phyloP scores from a whole-genome alignment of 805 yeast species.

The Ogataea methanolica region DNA sequence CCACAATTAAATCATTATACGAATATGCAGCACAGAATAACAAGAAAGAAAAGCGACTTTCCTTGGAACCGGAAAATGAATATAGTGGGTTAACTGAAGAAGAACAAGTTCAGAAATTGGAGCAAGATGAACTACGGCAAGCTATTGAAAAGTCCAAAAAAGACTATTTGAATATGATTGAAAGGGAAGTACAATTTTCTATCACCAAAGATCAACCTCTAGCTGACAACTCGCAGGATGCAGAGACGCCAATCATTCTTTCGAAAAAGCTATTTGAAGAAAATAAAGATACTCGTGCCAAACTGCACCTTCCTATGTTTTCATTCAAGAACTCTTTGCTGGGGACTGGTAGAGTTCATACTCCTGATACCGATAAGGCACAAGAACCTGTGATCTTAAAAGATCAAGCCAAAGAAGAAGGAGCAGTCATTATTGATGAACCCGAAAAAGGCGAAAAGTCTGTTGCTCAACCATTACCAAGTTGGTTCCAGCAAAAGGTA shows the following conservation, averaged over 20 bases:
- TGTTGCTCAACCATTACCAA: conserved; percentile 14
- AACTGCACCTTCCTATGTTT: conserved; percentile 10
- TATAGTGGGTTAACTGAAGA: conserved; percentile 8
- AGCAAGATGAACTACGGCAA: conserved; percentile 30
- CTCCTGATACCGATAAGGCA: not conserved
- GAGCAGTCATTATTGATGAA: not conserved
- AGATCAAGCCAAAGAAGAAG: not conserved
- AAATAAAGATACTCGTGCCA: conserved; percentile 5
- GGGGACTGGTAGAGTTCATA: not conserved
- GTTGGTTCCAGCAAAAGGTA: conserved; percentile 15
- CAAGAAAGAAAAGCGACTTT: conserved; percentile 3
- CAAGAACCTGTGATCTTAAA: not conserved
- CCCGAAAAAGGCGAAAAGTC: not conserved
- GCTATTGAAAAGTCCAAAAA: conserved; percentile 46
- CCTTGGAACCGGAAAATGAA: not conserved
- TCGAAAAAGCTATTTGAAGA: conserved; percentile 16
- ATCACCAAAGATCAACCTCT: too few relatives aligned
- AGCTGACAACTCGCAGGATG: conserved; percentile 2
- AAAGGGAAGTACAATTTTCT: conserved; percentile 23
- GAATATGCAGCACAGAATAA: conserved; percentile 28
- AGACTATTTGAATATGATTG: conserved; percentile 32
- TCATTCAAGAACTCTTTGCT: conserved; percentile 12
- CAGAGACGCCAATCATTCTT: conserved; percentile 19
- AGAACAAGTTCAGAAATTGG: conserved; percentile 14
- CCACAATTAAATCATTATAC: conserved; percentile 28